A percentile compares a stretch with the other conserved stretches of the same genome.
Conservation (phyloP, 192 early-diverging fungal genomes). For the Backusella parvicylindrica region DNA sequence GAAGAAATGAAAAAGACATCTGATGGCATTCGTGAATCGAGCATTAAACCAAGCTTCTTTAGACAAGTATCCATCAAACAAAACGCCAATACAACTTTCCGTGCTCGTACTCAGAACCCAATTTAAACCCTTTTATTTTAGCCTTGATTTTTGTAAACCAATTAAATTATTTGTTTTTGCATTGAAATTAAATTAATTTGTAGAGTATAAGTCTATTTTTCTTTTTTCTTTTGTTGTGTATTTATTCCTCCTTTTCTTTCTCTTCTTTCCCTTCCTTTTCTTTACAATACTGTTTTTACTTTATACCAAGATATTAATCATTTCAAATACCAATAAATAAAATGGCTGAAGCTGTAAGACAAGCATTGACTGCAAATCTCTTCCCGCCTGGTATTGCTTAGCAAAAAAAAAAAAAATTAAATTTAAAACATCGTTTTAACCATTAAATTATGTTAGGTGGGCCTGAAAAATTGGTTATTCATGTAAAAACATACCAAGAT, state of each 20-base stretch:
- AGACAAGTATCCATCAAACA: neutral
- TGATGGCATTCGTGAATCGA: neutral
- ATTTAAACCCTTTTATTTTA: neutral
- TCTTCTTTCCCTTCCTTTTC: neutral
- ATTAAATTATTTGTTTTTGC: neutral
- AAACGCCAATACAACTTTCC: neutral
- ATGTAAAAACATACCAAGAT: constrained; percentile 55
- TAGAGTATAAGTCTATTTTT: neutral
- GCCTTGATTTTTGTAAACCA: neutral
- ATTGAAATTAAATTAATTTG: neutral
- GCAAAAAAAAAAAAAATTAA: neutral
- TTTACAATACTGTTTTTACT: neutral
- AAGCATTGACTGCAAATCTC: constrained; percentile 14
- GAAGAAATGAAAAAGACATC: neutral
- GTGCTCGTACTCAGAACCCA: constrained; percentile 5
- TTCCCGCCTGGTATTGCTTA: constrained; percentile 13
- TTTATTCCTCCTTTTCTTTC: neutral
- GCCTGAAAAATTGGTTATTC: constrained; percentile 25
- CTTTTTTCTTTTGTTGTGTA: neutral
- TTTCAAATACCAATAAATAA: neutral
- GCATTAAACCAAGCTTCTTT: neutral
- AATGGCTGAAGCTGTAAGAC: constrained; percentile 10
- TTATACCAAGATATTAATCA: neutral
- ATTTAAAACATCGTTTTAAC: neutral
- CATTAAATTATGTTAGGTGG: constrained; percentile 1